Evolutionary conservation across 768 basidiomycete species (phyloP), one percentile per base, ranked within the genome.

Genomic region (Podaxis mareebaensis): DNA sequence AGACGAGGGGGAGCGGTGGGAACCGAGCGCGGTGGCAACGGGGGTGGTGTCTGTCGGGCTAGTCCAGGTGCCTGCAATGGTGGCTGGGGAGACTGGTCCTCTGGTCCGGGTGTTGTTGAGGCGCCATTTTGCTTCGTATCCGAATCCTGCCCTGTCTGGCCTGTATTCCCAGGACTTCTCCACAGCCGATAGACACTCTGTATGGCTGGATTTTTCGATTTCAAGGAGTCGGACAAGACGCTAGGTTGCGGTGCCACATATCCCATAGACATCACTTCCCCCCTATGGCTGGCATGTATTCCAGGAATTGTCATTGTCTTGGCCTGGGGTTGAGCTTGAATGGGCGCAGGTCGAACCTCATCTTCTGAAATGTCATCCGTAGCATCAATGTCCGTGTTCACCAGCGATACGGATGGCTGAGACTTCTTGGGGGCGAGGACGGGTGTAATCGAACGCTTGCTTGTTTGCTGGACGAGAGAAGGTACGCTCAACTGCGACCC

Each of bases 301-400:
- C 91, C 91, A 8, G 93, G 93, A 66, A 95, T 94, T 13, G 85
- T 87, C 93, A 95, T 95, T 46, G 83, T 89, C 68, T 86, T 89
- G 33, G 85, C 89, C 70, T 87, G 85, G 2, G 92, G 92, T 69
- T 93, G 93, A 17, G 86, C 86, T 66, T 88, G 85, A 67, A 91
- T 91, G 7, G 88, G 85, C 17, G 79, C 75, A 10, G 72, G 72
- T 52, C 76, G 67, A 36, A 62, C 62, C 22, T 69, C 61, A 42
- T 71, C 72, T 28, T 68, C 71, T 30, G 65, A 58, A 36, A 68
- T 55, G 36, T 63, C 61, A 52, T 67, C 73, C 59, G 77, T 73
- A 59, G 72, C 62, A 44, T 77, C 76, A 33, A 68, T 68, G 58
- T 77, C 77, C 2, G 74, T 72, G 28, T 68, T 71, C 17, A 73